Evolutionary conservation across 768 basidiomycete species (phyloP).

Genomic region (Tubosaeta sp.): DNA sequence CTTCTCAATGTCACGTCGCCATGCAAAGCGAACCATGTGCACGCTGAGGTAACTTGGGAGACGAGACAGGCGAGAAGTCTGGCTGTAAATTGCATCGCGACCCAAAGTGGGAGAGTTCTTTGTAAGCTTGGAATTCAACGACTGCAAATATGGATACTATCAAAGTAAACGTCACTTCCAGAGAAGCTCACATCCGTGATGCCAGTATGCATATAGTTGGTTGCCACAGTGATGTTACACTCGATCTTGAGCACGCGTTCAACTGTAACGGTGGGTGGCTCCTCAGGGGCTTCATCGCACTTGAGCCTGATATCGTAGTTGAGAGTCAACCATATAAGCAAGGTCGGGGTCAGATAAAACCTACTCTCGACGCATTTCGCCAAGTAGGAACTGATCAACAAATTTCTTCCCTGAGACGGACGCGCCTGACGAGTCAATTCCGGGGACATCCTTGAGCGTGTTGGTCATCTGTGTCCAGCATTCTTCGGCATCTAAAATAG

Average conservation of each 20-base stretch:
- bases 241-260: constrained; percentile 87
- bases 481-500: constrained; percentile 81
- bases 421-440: constrained; percentile 29
- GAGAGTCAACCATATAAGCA: constrained; percentile 21
- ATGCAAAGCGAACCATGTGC: constrained; percentile 95
- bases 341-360: background rate
- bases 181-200: constrained; percentile 63
- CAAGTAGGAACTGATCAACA: constrained; percentile 77
- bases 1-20: constrained; percentile 85
- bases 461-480: constrained; percentile 77
- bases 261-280: constrained; percentile 53
- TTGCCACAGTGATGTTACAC: constrained; percentile 83
- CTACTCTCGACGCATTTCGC: constrained; percentile 70
- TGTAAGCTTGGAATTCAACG: constrained; percentile 80
- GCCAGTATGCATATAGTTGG: constrained; percentile 86
- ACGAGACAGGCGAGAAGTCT: constrained; percentile 75
- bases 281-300: constrained; percentile 80
- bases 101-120: constrained; percentile 79
- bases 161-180: constrained; percentile 6
- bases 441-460: constrained; percentile 66
- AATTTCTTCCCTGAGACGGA: constrained; percentile 48
- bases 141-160: constrained; percentile 39
- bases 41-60: constrained; percentile 83
- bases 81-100: constrained; percentile 76
- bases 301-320: constrained; percentile 50